Percentiles rank a stretch among this genome's conserved stretches.
Conservation (phyloP, 208 protist genomes). For the Porcisia hertigi region DNA sequence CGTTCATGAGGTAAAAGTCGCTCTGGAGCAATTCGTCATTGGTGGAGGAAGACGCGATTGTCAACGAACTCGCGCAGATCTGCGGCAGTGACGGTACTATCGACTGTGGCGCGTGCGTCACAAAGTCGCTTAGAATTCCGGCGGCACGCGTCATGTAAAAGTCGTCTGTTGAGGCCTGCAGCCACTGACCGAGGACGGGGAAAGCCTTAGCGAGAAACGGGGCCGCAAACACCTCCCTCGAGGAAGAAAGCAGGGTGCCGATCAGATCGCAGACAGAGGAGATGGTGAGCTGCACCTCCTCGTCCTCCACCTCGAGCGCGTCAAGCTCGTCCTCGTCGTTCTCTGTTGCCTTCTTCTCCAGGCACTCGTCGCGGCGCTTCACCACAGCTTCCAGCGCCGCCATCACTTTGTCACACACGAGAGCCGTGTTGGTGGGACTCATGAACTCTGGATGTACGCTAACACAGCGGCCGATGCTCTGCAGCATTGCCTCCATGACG, state of each 20-base stretch:
- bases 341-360: conserved; percentile 57
- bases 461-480: conserved; percentile 68
- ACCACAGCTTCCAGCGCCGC: conserved; percentile 55
- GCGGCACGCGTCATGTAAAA: conserved; percentile 63
- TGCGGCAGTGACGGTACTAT: conserved; percentile 50
- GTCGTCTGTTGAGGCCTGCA: conserved; percentile 63
- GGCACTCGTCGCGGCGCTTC: conserved; percentile 49
- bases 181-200: conserved; percentile 63
- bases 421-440: conserved; percentile 41
- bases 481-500: conserved; percentile 64
- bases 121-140: conserved; percentile 74
- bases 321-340: conserved; percentile 90
- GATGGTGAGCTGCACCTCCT: conserved; percentile 72
- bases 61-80: conserved; percentile 49
- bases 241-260: conserved; percentile 65
- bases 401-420: conserved; percentile 75
- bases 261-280: conserved; percentile 58
- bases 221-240: conserved; percentile 67
- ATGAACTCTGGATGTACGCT: conserved; percentile 56
- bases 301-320: conserved; percentile 65
- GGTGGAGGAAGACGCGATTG: conserved; percentile 44
- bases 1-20: conserved; percentile 77
- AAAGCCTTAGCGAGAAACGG: conserved; percentile 66
- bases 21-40: conserved; percentile 68
- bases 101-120: conserved; percentile 58